Percentiles rank a stretch among this genome's conserved stretches.
Conservation (phyloP, 129 eudicot species). For the Lonicera japonica region DNA sequence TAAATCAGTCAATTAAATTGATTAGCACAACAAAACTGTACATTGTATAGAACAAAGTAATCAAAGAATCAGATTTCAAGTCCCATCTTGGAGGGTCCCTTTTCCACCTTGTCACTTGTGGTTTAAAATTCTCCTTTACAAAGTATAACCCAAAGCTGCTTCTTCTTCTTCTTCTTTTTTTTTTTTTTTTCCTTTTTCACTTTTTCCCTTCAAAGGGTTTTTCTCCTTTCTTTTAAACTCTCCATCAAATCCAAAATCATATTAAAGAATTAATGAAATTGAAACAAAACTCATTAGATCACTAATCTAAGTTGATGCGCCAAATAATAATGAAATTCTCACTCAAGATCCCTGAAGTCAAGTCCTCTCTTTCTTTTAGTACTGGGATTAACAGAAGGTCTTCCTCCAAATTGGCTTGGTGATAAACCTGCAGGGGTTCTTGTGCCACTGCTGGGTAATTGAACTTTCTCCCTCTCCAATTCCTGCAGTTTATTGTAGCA, state of each 20-base stretch:
- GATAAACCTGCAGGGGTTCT: slow-evolving; percentile 5
- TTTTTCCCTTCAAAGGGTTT: neutral
- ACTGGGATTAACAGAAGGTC: slow-evolving; percentile 3
- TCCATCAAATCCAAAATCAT: neutral
- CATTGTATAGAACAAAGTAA: neutral
- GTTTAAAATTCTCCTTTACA: too few species aligned
- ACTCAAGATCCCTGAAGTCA: slow-evolving; percentile 29
- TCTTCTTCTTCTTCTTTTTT: too few species aligned
- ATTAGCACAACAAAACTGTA: too few species aligned
- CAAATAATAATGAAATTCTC: neutral
- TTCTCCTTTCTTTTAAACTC: neutral
- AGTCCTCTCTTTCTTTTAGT: slow-evolving; percentile 47
- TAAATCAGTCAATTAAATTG: neutral
- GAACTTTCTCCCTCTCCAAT: slow-evolving; percentile 15
- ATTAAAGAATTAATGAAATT: neutral
- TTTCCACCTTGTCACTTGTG: neutral
- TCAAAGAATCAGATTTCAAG: neutral
- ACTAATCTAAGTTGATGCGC: neutral
- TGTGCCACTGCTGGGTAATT: neutral
- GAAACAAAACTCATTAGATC: neutral
- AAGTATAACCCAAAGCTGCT: slow-evolving; percentile 11
- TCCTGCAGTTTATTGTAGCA: slow-evolving; percentile 40
- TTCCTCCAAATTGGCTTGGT: neutral
- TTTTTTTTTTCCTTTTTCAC: too few species aligned
- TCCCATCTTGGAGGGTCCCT: neutral